Percentiles rank a stretch among this genome's conserved stretches.
phyloP scores from a whole-genome alignment of 2,329 filamentous ascomycete species.

The Chaetomium globosum region DNA sequence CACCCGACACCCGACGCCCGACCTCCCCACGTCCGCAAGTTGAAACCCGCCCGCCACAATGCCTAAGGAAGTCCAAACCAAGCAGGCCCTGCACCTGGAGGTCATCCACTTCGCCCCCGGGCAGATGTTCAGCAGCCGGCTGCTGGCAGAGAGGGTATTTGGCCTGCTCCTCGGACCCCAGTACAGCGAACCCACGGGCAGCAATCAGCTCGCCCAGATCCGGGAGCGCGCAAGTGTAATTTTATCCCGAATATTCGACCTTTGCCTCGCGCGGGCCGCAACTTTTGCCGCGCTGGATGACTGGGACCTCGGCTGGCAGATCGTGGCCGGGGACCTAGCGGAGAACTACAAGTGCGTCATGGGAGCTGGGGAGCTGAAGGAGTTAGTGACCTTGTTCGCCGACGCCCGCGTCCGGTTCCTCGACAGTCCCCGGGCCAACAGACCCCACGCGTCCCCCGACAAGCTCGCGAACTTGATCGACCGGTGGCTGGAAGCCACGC shows the following conservation, averaged over 20 bases:
- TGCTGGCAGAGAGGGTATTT: background rate
- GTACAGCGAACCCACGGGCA: background rate
- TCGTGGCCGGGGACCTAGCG: constrained; percentile 8
- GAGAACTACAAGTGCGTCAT: background rate
- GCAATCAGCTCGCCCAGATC: background rate
- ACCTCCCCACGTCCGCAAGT: too few relatives aligned
- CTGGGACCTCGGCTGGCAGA: constrained; percentile 3
- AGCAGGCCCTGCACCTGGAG: background rate
- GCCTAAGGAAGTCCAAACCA: background rate
- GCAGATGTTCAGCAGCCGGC: background rate
- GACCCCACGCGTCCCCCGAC: background rate
- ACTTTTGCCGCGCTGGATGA: constrained; percentile 2
- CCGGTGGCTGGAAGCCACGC: constrained; percentile 10
- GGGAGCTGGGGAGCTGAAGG: background rate
- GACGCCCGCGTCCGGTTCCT: background rate
- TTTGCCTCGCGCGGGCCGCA: background rate
- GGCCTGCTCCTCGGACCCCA: background rate
- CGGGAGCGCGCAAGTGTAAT: background rate
- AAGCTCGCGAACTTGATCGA: constrained; percentile 2
- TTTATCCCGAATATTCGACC: background rate
- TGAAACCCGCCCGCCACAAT: background rate
- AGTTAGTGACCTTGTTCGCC: constrained; percentile 11
- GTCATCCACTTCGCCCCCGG: constrained; percentile 8
- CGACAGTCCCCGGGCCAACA: background rate
- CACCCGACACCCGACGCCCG: too few relatives aligned